phyloP scores from a whole-genome alignment of 495 filamentous ascomycete species.

The Neurospora sublineolata region DNA sequence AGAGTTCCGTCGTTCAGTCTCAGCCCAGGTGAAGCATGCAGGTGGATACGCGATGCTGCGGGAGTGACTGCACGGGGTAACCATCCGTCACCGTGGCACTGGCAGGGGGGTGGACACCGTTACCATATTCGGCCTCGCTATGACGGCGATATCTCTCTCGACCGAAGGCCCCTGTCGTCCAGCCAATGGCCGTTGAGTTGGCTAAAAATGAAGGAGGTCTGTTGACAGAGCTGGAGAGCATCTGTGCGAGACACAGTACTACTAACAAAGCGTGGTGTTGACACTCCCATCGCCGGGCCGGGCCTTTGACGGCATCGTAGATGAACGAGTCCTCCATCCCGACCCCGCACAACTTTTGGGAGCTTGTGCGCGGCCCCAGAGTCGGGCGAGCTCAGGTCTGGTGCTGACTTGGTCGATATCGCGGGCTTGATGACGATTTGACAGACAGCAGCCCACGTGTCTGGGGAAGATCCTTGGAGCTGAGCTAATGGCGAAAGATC shows the following conservation, averaged over 20 bases:
- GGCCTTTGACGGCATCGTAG: background rate
- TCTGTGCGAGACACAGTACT: background rate
- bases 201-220: constrained; percentile 21
- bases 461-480: background rate
- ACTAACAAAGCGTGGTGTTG: background rate
- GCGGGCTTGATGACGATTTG: background rate
- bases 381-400: background rate
- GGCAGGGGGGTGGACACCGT: constrained; percentile 9
- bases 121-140: constrained; percentile 14
- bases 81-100: constrained; percentile 12
- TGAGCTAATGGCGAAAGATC: background rate
- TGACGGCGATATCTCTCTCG: constrained; percentile 6
- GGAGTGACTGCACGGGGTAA: constrained; percentile 5
- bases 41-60: background rate
- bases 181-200: constrained; percentile 14
- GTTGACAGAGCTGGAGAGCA: constrained; percentile 17
- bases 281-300: background rate
- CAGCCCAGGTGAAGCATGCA: background rate
- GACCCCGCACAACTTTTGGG: background rate
- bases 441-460: background rate
- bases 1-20: background rate
- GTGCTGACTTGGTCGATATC: background rate
- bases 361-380: background rate
- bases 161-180: constrained; percentile 5
- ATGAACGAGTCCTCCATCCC: background rate